Base-by-base conservation (phyloP, 305 asterid genomes). In the Solanum aculeatissimum region DNA sequence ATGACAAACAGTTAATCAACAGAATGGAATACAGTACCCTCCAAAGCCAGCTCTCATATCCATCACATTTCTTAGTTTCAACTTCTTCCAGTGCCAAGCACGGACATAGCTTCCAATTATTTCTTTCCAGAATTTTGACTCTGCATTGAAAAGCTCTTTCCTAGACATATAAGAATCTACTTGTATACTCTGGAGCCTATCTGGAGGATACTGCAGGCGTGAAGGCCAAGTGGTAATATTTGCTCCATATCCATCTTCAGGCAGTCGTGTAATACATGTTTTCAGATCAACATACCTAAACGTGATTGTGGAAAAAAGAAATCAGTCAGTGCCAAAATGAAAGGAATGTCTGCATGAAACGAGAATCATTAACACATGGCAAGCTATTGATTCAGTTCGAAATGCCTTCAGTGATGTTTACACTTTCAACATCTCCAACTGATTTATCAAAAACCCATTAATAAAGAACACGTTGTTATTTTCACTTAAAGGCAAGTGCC, bases 21-120 rank as follows among this genome's bases (percentile, higher is more conserved):
- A 68, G 18, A 72, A 71, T 72, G 29, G 86, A 63, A 79, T 83
- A 58, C 57, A 71, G 87, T 90, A 95, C 99, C 99, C 99, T 88
- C 99, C 99, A 81, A 91, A 94, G 70, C 98, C 97, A 63, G 99
- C 99, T 89, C 91, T 92, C 99, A 95, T 95, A 92, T 93, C 99
- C 92, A 94, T 70, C 69, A 95, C 99, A 86, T 94, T 94, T 89
- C 97, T 89, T 69, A 91, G 81, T 85, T 91, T 91, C 84, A 49
- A 87, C 82, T 89, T 87, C 29, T 91, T 88, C 98, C 97, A 94
- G 38, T 85, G 92, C 60, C 94, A 87, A 71, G 68, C 93, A 19
- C 91, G 91, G 40, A 95, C 90, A 84, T 90, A 92, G 85, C 95
- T 85, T n/a, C 63, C 92, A 38, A 95, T 85, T 71, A 92, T 90